A percentile compares a stretch with the other conserved stretches of the same genome.
Evolutionary conservation across 2,329 filamentous ascomycete species (phyloP).

Genomic region (Cytospora schulzeri): DNA sequence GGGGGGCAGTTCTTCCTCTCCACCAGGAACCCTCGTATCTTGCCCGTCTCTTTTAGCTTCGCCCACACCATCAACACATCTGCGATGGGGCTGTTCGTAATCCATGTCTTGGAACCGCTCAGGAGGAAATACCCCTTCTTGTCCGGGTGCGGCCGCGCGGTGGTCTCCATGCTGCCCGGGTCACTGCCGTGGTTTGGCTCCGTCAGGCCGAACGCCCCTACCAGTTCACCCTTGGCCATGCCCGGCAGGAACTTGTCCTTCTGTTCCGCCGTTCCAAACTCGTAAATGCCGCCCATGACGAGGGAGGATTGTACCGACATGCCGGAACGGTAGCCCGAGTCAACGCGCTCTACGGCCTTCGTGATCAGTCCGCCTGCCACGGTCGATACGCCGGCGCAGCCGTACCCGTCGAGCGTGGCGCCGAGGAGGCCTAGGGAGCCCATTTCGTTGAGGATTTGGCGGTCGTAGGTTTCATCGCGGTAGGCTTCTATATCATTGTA

Average conservation of each 20-base stretch:
- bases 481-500: constrained; percentile 44
- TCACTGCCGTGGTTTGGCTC: constrained; percentile 89
- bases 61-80: constrained; percentile 88
- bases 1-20: constrained; percentile 83
- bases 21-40: constrained; percentile 90
- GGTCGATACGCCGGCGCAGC: constrained; percentile 78
- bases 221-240: constrained; percentile 74
- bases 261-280: constrained; percentile 77
- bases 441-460: constrained; percentile 81
- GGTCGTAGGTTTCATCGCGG: constrained; percentile 80
- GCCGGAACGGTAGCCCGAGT: constrained; percentile 82
- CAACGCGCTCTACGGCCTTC: constrained; percentile 81
- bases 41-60: constrained; percentile 85
- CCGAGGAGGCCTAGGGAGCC: constrained; percentile 80
- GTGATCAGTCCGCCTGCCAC: constrained; percentile 84
- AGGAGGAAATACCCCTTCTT: constrained; percentile 77
- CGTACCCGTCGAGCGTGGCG: constrained; percentile 80
- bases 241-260: constrained; percentile 77
- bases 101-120: constrained; percentile 84
- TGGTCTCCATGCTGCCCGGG: constrained; percentile 82
- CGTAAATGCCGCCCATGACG: constrained; percentile 83
- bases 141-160: constrained; percentile 73
- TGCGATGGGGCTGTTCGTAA: constrained; percentile 85
- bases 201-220: constrained; percentile 83
- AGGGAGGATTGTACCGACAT: constrained; percentile 89